Evolutionary conservation across 179 eudicot species (phyloP).

Genomic region (Camellia oleifera): DNA sequence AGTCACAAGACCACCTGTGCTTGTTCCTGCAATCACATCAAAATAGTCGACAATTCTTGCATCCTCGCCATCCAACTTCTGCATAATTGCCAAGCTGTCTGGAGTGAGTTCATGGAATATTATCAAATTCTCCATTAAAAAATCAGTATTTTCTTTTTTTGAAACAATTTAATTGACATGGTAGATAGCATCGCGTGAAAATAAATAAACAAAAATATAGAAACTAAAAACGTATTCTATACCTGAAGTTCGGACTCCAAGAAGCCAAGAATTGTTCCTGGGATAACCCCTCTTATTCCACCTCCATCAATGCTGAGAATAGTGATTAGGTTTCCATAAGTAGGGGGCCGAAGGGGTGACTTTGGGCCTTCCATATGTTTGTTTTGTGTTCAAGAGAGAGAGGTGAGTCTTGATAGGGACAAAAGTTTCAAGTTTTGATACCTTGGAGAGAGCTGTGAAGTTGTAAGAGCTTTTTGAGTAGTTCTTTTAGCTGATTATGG

Average conservation of each 20-base stretch:
- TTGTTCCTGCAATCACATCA: conserved; percentile 50
- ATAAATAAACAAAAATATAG: too few relatives aligned
- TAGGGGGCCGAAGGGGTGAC: conserved; percentile 14
- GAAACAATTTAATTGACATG: too few relatives aligned
- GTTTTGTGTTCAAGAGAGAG: background rate
- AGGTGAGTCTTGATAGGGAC: background rate
- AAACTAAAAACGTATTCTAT: background rate
- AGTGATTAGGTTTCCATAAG: conserved; percentile 35
- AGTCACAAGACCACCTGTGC: conserved; percentile 49
- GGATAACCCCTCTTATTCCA: conserved; percentile 46
- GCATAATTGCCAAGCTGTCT: background rate
- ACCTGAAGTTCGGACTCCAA: conserved; percentile 47
- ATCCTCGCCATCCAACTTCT: conserved; percentile 40
- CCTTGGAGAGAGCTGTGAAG: conserved; percentile 2
- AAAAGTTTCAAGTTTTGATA: background rate
- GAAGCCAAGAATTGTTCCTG: conserved; percentile 34
- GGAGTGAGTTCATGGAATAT: too few relatives aligned
- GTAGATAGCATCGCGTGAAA: too few relatives aligned
- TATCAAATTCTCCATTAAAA: too few relatives aligned
- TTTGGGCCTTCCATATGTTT: background rate
- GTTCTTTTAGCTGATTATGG: background rate
- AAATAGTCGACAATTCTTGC: conserved; percentile 46
- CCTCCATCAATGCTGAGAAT: conserved; percentile 56
- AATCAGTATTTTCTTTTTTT: too few relatives aligned
- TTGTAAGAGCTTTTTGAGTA: background rate